Percentiles rank a stretch among this genome's conserved stretches.
These are phyloP conservation scores for Spiraea crenata DNA, from an alignment of 331 rosid genomes.

Conservation along the genomic window DNA sequence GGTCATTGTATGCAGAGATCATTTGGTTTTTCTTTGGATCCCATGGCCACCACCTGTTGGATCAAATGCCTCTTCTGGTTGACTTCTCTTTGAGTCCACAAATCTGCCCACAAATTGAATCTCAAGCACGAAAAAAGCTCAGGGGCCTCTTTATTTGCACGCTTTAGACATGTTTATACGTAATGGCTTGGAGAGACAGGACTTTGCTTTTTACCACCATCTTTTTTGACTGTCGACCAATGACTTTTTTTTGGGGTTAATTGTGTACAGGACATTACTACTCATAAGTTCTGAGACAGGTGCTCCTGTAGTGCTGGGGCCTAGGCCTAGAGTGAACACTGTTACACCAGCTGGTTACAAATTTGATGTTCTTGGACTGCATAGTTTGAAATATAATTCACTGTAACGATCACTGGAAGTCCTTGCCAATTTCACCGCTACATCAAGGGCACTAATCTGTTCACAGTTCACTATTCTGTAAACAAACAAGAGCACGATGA, in stretches of 20 bases:
- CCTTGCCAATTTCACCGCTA: too few species aligned
- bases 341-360: not conserved
- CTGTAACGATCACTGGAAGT: too few species aligned
- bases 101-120: constrained; percentile 5
- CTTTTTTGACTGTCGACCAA: not conserved
- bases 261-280: constrained; percentile 13
- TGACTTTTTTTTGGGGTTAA: not conserved
- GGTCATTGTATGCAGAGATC: constrained; percentile 36
- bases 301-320: not conserved
- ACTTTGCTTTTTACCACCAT: constrained; percentile 7
- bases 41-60: constrained; percentile 24
- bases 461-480: too few species aligned
- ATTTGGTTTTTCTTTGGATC: constrained; percentile 61
- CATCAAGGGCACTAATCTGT: too few species aligned
- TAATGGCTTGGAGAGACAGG: not conserved
- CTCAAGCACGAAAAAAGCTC: constrained; percentile 18
- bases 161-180: constrained; percentile 6
- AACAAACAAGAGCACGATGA: too few species aligned
- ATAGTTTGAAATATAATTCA: too few species aligned
- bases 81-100: constrained; percentile 11
- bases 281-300: constrained; percentile 12
- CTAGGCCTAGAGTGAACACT: not conserved
- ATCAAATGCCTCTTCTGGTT: constrained; percentile 8
- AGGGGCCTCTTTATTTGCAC: constrained; percentile 16
- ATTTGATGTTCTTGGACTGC: not conserved